Base-by-base conservation (phyloP, 192 early-diverging fungal species). In the Kickxella alabastrina region DNA sequence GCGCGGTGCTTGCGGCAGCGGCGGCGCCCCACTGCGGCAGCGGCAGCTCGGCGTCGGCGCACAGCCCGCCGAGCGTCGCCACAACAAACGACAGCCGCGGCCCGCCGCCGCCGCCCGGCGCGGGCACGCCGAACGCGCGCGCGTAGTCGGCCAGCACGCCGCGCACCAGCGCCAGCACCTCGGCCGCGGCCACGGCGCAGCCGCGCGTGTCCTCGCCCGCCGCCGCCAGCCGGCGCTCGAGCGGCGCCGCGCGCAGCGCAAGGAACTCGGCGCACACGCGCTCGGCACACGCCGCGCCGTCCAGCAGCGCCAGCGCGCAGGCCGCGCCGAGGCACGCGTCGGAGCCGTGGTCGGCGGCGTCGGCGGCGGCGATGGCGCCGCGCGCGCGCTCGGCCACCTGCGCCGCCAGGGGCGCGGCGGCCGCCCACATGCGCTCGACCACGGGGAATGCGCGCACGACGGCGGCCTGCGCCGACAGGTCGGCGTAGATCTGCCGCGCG, bases 381-480 rank as follows among this genome's bases (percentile, higher is more conserved):
- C 58, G 55, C 6, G 65, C 62, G 27, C 54, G 52, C 6, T 52
- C 54, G 0, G 46, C 18, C 1, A 75, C 57, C 49, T 75, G 72
- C 13, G 54, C 61, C 29, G 47, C 43, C 26, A 75, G 63, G 29
- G 72, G 65, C 27, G 52, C 56, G 2, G 68, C 54, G 0, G 54
- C 28, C 19, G 61, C 56, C 72, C 64, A 68, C 44, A 64, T 60
- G 38, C 65, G 59, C 50, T 56, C 61, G n/a, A 64, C 51, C 9
- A 75, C 65, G 1, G 72, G 72, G 41, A 75, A 75, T 42, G 61
- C 61, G 19, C 48, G 43, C 23, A 75, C 45, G 40, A 60, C 59
- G 28, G 67, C 64, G 4, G 52, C 44, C 6, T 3, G 12, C 38
- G 49, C 49, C 49, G 22, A 3, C 9, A n/a, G n/a, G n/a, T n/a